A percentile compares a stretch with the other conserved stretches of the same genome.
These are phyloP conservation scores for Cyclostephanos tholiformis DNA, from an alignment of 108 stramenopile genomes.

Conservation along the genomic window DNA sequence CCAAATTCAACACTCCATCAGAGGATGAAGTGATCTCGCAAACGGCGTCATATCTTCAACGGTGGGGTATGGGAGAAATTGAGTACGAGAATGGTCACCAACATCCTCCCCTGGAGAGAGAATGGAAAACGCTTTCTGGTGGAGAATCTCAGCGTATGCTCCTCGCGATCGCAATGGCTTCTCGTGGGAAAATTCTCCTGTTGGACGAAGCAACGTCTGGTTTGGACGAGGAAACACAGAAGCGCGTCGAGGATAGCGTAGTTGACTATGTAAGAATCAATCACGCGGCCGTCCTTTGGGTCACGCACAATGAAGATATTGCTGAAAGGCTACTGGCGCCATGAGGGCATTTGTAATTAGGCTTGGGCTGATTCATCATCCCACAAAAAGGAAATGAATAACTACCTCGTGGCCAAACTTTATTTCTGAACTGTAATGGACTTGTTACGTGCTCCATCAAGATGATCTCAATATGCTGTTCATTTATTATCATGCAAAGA, in stretches of 20 bases:
- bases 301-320: slow-evolving; percentile 56
- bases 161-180: slow-evolving; percentile 76
- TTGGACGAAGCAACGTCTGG: slow-evolving; percentile 50
- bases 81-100: not conserved
- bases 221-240: slow-evolving; percentile 29
- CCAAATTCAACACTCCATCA: slow-evolving; percentile 14
- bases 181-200: slow-evolving; percentile 57
- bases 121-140: slow-evolving; percentile 79
- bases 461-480: too few species aligned
- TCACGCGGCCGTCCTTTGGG: slow-evolving; percentile 40
- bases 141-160: slow-evolving; percentile 85
- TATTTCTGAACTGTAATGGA: too few species aligned
- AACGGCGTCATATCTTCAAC: slow-evolving; percentile 33
- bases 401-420: too few species aligned
- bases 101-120: slow-evolving; percentile 46
- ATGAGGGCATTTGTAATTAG: not conserved
- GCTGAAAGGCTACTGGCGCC: slow-evolving; percentile 36
- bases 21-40: slow-evolving; percentile 33
- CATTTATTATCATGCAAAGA: too few species aligned
- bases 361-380: too few species aligned
- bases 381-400: too few species aligned
- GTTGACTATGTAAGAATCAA: slow-evolving; percentile 35
- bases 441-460: too few species aligned
- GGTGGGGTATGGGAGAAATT: slow-evolving; percentile 41
- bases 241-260: slow-evolving; percentile 42